These are phyloP conservation scores for Podaxis sp. DNA, from an alignment of 768 basidiomycete species.

Conservation along the genomic window DNA sequence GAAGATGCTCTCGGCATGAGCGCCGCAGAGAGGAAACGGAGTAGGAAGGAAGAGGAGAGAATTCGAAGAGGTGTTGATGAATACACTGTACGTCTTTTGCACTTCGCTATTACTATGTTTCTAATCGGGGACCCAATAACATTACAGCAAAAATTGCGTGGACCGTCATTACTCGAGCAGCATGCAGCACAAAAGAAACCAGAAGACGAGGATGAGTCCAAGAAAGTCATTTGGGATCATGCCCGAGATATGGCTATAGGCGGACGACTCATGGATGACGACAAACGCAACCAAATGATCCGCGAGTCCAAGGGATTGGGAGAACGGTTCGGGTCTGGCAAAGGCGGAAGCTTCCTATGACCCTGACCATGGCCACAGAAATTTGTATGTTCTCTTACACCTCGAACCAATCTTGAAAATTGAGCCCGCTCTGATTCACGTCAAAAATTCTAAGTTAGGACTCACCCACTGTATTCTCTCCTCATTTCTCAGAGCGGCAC, in stretches of 20 bases:
- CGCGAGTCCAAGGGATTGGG: slow-evolving; percentile 79
- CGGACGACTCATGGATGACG: slow-evolving; percentile 89
- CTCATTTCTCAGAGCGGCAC: too few relatives aligned
- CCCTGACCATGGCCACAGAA: neutral
- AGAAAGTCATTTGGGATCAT: slow-evolving; percentile 85
- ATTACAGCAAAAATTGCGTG: slow-evolving; percentile 47
- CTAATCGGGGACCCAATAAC: neutral
- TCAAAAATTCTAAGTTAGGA: too few relatives aligned
- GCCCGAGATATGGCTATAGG: slow-evolving; percentile 85
- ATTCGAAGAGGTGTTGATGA: slow-evolving; percentile 74
- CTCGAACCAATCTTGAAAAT: neutral
- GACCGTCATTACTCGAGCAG: slow-evolving; percentile 53
- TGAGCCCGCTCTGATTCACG: too few relatives aligned
- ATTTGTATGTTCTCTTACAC: neutral
- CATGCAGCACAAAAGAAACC: slow-evolving; percentile 41
- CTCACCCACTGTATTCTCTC: too few relatives aligned
- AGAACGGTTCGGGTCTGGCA: slow-evolving; percentile 79
- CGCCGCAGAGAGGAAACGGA: slow-evolving; percentile 48
- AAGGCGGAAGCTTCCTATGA: slow-evolving; percentile 65
- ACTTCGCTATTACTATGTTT: neutral
- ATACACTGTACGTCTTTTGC: slow-evolving; percentile 61
- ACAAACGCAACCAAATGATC: slow-evolving; percentile 73
- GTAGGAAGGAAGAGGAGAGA: slow-evolving; percentile 63
- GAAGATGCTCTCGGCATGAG: slow-evolving; percentile 43
- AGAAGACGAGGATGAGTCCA: slow-evolving; percentile 50